Evolutionary conservation across 202 grass and related monocot genomes (phyloP).

Genomic region (Panicum virgatum): DNA sequence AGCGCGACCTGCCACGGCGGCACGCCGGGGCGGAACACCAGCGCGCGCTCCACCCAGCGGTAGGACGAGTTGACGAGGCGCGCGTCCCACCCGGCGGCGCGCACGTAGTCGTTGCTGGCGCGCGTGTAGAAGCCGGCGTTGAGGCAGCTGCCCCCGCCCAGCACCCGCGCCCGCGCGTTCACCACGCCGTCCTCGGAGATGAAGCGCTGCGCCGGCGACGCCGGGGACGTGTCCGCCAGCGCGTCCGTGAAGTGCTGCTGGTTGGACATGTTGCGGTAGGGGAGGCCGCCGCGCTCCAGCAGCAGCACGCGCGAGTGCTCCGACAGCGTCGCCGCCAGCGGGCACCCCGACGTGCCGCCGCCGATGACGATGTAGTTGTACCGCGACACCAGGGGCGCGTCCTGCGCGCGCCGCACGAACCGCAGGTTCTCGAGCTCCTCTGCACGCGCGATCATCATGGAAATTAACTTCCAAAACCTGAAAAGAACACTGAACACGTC

Average conservation of each 20-base stretch:
- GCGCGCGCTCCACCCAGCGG: constrained; percentile 80
- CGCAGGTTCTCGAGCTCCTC: constrained; percentile 45
- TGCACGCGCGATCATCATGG: constrained; percentile 5
- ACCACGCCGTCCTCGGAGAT: constrained; percentile 78
- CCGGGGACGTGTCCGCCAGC: constrained; percentile 52
- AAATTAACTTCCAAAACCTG: neutral
- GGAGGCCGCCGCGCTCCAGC: constrained; percentile 70
- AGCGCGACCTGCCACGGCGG: constrained; percentile 82
- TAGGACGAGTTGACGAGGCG: constrained; percentile 84
- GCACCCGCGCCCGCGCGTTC: constrained; percentile 70
- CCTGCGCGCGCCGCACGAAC: constrained; percentile 67
- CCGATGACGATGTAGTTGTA: constrained; percentile 91
- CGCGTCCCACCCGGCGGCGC: constrained; percentile 66
- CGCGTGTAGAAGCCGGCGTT: constrained; percentile 91
- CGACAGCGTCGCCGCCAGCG: constrained; percentile 80
- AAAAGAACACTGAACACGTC: neutral
- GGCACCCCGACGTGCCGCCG: constrained; percentile 75
- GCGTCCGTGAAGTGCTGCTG: constrained; percentile 71
- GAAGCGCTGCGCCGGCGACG: constrained; percentile 71
- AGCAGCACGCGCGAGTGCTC: constrained; percentile 69
- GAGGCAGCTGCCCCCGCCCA: constrained; percentile 85
- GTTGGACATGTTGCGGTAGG: constrained; percentile 71
- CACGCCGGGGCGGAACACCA: constrained; percentile 78
- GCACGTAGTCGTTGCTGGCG: constrained; percentile 75
- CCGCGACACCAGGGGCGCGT: constrained; percentile 54